These are phyloP conservation scores for Lophiotrema nucula DNA, from an alignment of 495 filamentous ascomycete species.

Conservation along the genomic window DNA sequence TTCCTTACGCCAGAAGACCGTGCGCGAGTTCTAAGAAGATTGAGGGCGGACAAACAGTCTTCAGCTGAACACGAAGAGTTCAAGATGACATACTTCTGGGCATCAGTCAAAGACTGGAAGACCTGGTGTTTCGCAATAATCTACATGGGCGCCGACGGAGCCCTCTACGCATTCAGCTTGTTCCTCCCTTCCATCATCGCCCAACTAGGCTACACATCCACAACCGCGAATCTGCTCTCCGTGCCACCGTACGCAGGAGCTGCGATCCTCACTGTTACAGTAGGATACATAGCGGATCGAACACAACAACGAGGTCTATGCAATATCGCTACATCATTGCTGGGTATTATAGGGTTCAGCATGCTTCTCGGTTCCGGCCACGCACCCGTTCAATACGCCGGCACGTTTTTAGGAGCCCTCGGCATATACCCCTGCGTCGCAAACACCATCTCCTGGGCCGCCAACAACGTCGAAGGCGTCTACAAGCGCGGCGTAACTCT, in stretches of 20 bases:
- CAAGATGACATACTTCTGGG: slow-evolving; percentile 72
- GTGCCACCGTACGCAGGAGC: slow-evolving; percentile 90
- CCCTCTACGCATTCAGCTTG: slow-evolving; percentile 86
- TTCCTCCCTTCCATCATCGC: slow-evolving; percentile 85
- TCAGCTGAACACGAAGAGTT: slow-evolving; percentile 79
- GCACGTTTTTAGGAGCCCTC: slow-evolving; percentile 78
- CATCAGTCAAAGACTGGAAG: slow-evolving; percentile 80
- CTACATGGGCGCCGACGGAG: slow-evolving; percentile 49
- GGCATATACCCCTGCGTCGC: slow-evolving; percentile 91
- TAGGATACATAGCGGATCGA: slow-evolving; percentile 79
- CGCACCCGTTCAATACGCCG: slow-evolving; percentile 72
- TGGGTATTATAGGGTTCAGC: slow-evolving; percentile 75
- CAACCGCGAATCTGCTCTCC: slow-evolving; percentile 73
- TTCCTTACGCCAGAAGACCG: slow-evolving; percentile 76
- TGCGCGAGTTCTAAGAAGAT: slow-evolving; percentile 67
- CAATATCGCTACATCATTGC: slow-evolving; percentile 68
- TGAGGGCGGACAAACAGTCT: slow-evolving; percentile 73
- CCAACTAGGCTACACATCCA: slow-evolving; percentile 68
- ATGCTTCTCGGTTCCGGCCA: slow-evolving; percentile 67
- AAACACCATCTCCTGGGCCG: slow-evolving; percentile 88
- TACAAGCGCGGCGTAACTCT: slow-evolving; percentile 88
- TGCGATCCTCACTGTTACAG: slow-evolving; percentile 68
- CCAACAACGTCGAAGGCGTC: slow-evolving; percentile 88
- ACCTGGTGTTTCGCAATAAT: slow-evolving; percentile 61
- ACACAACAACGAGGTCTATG: slow-evolving; percentile 75